phyloP scores from a whole-genome alignment of 495 filamentous ascomycete species.

The Terfezia claveryi region DNA sequence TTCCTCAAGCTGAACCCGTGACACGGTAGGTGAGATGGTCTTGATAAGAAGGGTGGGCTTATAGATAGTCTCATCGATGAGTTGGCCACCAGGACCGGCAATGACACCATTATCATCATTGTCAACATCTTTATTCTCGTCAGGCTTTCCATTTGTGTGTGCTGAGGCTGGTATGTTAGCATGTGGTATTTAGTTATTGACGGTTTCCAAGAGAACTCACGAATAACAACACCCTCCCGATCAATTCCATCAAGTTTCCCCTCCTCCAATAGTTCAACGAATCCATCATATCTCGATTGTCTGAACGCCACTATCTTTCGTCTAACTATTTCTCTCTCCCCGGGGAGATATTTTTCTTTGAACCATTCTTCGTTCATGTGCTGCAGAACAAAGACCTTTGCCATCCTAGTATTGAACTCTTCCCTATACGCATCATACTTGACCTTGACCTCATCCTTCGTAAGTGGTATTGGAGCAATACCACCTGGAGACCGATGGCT shows the following conservation, averaged over 20 bases:
- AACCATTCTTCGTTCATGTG: slow-evolving; percentile 97
- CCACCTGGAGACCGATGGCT: not conserved
- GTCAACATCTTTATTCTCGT: slow-evolving; percentile 78
- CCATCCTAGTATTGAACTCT: slow-evolving; percentile 79
- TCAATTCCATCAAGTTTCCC: slow-evolving; percentile 87
- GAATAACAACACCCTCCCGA: slow-evolving; percentile 39
- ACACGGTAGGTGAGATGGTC: slow-evolving; percentile 90
- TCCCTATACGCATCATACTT: slow-evolving; percentile 91
- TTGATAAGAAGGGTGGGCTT: slow-evolving; percentile 93
- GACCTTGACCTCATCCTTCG: slow-evolving; percentile 61
- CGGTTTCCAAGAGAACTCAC: not conserved
- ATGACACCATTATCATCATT: slow-evolving; percentile 84
- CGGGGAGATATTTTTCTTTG: slow-evolving; percentile 76
- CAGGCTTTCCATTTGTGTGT: slow-evolving; percentile 38
- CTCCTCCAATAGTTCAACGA: slow-evolving; percentile 58
- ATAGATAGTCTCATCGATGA: slow-evolving; percentile 58
- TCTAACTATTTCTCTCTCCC: slow-evolving; percentile 47
- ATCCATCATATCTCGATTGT: slow-evolving; percentile 50
- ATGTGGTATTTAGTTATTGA: not conserved
- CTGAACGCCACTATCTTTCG: slow-evolving; percentile 52
- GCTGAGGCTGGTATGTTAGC: not conserved
- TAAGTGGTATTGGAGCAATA: not conserved
- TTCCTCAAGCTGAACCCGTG: slow-evolving; percentile 72
- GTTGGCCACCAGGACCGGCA: slow-evolving; percentile 52
- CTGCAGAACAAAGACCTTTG: slow-evolving; percentile 62